Evolutionary conservation across 805 yeast genomes (phyloP).

Genomic region (Saccharomycopsis sp.): DNA sequence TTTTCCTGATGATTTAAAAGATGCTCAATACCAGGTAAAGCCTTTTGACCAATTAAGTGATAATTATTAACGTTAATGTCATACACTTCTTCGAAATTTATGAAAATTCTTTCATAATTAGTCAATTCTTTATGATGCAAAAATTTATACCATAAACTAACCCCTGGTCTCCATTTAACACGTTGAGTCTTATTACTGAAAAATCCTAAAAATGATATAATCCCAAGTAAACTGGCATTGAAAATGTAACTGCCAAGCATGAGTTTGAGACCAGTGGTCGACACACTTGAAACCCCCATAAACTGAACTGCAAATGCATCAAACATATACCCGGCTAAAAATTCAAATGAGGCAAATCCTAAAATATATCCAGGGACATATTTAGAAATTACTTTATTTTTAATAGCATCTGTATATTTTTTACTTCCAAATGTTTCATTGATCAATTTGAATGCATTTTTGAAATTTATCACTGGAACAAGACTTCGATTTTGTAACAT

Average conservation of each 20-base stretch:
- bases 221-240: conserved; percentile 18
- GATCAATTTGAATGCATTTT: conserved; percentile 16
- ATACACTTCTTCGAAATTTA: conserved; percentile 36
- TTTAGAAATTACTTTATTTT: conserved; percentile 8
- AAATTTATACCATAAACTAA: conserved; percentile 26
- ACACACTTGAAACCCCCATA: conserved; percentile 8
- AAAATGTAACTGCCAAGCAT: conserved; percentile 22
- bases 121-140: conserved; percentile 30
- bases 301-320: conserved; percentile 10
- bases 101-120: conserved; percentile 31
- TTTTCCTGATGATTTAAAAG: conserved; percentile 4
- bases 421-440: conserved; percentile 15
- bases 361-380: conserved; percentile 17
- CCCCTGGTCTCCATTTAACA: conserved; percentile 32
- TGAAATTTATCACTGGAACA: conserved; percentile 15
- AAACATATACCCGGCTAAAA: conserved; percentile 4
- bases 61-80: conserved; percentile 36
- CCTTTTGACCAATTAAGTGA: conserved; percentile 26
- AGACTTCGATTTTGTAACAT: conserved; percentile 12
- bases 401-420: conserved; percentile 8
- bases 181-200: conserved; percentile 16
- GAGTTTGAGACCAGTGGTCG: conserved; percentile 14
- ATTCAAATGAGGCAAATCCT: conserved; percentile 11
- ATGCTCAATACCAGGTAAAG: conserved; percentile 10
- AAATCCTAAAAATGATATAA: conserved; percentile 14